Percentiles rank a stretch among this genome's conserved stretches.
Conservation (phyloP, 768 basidiomycete genomes). For the Mycena crocata region DNA sequence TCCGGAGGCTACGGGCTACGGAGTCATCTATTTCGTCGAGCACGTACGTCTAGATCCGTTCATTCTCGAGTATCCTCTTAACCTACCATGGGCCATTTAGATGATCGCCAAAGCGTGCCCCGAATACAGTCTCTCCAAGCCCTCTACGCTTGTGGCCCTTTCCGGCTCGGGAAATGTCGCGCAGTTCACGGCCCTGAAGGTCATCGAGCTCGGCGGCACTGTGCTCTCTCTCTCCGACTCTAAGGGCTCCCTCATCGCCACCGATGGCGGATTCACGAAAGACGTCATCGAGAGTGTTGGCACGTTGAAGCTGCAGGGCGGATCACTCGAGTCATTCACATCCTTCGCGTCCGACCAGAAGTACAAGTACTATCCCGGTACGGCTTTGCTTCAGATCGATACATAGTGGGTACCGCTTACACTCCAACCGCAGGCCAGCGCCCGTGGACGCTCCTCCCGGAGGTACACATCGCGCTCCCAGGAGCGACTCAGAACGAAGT, state of each 20-base stretch:
- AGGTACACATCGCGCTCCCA: slow-evolving; percentile 76
- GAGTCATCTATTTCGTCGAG: slow-evolving; percentile 81
- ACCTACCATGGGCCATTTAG: slow-evolving; percentile 41
- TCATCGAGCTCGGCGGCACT: slow-evolving; percentile 79
- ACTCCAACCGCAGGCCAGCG: slow-evolving; percentile 56
- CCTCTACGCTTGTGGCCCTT: slow-evolving; percentile 63
- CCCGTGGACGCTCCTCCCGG: slow-evolving; percentile 75
- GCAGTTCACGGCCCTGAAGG: slow-evolving; percentile 80
- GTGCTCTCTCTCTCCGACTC: slow-evolving; percentile 83
- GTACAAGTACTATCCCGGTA: slow-evolving; percentile 63
- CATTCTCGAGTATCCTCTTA: neutral
- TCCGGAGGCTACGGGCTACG: slow-evolving; percentile 80
- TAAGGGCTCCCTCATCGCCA: slow-evolving; percentile 72
- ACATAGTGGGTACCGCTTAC: slow-evolving; percentile 33
- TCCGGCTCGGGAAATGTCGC: slow-evolving; percentile 82
- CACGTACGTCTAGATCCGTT: slow-evolving; percentile 58
- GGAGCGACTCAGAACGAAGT: slow-evolving; percentile 81
- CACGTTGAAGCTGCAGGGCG: slow-evolving; percentile 67
- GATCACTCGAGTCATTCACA: slow-evolving; percentile 53
- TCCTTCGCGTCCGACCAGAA: slow-evolving; percentile 46
- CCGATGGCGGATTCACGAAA: slow-evolving; percentile 64
- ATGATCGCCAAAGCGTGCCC: slow-evolving; percentile 70
- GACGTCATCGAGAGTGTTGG: slow-evolving; percentile 64
- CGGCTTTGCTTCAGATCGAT: slow-evolving; percentile 7
- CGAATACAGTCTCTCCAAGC: slow-evolving; percentile 61